phyloP scores from a whole-genome alignment of 352 stramenopile species.

The Globisporangium spiculum region DNA sequence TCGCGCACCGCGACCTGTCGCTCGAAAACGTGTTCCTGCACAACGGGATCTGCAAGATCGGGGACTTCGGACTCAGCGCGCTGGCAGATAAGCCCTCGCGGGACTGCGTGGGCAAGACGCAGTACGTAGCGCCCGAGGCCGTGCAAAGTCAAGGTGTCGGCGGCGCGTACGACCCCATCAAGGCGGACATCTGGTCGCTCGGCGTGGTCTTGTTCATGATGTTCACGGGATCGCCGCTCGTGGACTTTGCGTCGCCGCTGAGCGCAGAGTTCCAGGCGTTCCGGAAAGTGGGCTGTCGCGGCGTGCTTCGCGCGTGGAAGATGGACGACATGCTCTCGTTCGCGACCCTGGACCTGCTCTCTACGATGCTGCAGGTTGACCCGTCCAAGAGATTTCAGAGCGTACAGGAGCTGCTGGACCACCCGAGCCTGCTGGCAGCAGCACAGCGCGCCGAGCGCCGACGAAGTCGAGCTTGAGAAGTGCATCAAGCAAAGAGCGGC shows the following conservation, averaged over 20 bases:
- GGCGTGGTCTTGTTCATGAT: slow-evolving; percentile 70
- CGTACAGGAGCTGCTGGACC: slow-evolving; percentile 12
- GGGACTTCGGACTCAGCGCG: slow-evolving; percentile 50
- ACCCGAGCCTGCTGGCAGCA: slow-evolving; percentile 12
- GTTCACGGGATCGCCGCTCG: slow-evolving; percentile 57
- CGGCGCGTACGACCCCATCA: slow-evolving; percentile 43
- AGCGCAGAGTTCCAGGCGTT: slow-evolving; percentile 33
- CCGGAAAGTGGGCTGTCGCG: slow-evolving; percentile 19
- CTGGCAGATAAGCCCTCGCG: slow-evolving; percentile 11
- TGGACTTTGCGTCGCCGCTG: slow-evolving; percentile 26
- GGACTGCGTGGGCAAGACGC: slow-evolving; percentile 35
- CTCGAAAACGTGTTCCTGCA: slow-evolving; percentile 58
- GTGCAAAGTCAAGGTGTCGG: slow-evolving; percentile 26
- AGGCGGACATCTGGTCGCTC: slow-evolving; percentile 71
- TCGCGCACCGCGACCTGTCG: slow-evolving; percentile 60
- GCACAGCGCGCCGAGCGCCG: slow-evolving; percentile 1
- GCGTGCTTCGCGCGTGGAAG: slow-evolving; percentile 31
- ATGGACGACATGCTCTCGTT: slow-evolving; percentile 18
- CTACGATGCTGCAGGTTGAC: slow-evolving; percentile 26
- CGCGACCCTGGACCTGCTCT: slow-evolving; percentile 21
- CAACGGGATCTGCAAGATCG: slow-evolving; percentile 46
- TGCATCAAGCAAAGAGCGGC: neutral
- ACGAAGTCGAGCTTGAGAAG: slow-evolving; percentile 1
- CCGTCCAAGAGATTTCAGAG: slow-evolving; percentile 15
- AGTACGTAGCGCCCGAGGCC: slow-evolving; percentile 68